These are phyloP conservation scores for Xylaria sp. DNA, from an alignment of 2,329 filamentous ascomycete species.

Conservation along the genomic window DNA sequence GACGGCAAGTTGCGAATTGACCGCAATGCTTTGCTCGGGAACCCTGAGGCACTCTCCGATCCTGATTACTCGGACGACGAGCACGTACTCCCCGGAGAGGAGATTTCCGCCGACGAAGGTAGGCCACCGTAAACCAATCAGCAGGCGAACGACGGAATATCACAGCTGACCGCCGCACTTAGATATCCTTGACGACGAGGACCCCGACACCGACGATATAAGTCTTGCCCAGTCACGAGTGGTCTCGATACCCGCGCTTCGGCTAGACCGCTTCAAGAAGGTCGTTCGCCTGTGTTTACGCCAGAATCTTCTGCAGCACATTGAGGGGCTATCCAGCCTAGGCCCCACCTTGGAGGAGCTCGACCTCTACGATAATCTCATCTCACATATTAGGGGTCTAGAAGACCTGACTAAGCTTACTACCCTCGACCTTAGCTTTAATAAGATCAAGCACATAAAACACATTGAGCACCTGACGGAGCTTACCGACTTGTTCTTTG, in stretches of 20 bases:
- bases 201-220: slow-evolving; percentile 72
- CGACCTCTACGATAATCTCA: slow-evolving; percentile 95
- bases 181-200: slow-evolving; percentile 66
- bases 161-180: slow-evolving; percentile 17
- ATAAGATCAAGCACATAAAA: slow-evolving; percentile 99
- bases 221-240: slow-evolving; percentile 89
- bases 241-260: slow-evolving; percentile 73
- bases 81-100: slow-evolving; percentile 69
- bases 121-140: slow-evolving; percentile 3
- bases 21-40: slow-evolving; percentile 68
- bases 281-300: slow-evolving; percentile 82
- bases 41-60: slow-evolving; percentile 82
- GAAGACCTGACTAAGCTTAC: slow-evolving; percentile 77
- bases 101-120: slow-evolving; percentile 84
- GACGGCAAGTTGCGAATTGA: slow-evolving; percentile 81
- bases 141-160: slow-evolving; percentile 8
- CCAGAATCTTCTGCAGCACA: slow-evolving; percentile 83
- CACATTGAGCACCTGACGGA: slow-evolving; percentile 76
- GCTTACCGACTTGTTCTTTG: slow-evolving; percentile 84
- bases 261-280: slow-evolving; percentile 80
- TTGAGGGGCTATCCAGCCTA: slow-evolving; percentile 72
- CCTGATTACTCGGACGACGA: slow-evolving; percentile 81
- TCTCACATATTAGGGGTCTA: slow-evolving; percentile 82
- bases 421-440: slow-evolving; percentile 90
- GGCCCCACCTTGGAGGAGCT: slow-evolving; percentile 75